phyloP scores from a whole-genome alignment of 257 asterid genomes.

The Solanum chaucha region DNA sequence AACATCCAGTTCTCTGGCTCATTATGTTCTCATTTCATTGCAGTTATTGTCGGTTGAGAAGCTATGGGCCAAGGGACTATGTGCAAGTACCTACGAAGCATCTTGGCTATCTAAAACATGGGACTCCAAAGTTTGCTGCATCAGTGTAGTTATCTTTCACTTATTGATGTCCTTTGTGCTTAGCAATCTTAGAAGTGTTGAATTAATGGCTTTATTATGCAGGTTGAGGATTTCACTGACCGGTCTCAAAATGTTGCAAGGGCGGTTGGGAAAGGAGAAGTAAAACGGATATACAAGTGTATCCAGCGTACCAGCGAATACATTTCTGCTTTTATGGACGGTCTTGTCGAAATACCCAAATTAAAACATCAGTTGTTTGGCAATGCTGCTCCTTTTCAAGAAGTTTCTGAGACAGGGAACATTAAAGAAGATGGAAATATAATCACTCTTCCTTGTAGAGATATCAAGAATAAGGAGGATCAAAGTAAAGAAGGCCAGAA shows the following conservation, averaged over 20 bases:
- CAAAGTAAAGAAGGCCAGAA: neutral
- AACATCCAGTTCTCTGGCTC: neutral
- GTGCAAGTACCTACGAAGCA: conserved; percentile 63
- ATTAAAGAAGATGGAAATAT: neutral
- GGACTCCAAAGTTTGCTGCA: conserved; percentile 67
- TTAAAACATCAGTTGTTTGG: conserved; percentile 53
- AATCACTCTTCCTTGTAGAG: neutral
- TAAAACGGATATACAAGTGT: conserved; percentile 58
- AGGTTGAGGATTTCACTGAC: conserved; percentile 90
- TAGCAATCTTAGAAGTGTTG: neutral
- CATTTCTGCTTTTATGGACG: conserved; percentile 47
- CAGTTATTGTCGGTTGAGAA: conserved; percentile 80
- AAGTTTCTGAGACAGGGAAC: conserved; percentile 9
- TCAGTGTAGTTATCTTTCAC: conserved; percentile 43
- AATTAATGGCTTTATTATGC: conserved; percentile 9
- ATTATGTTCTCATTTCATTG: neutral
- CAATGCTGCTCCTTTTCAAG: conserved; percentile 12
- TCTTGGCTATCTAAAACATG: conserved; percentile 79
- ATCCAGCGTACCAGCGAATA: conserved; percentile 34
- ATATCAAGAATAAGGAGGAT: neutral
- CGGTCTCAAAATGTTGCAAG: conserved; percentile 79
- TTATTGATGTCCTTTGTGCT: neutral
- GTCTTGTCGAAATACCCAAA: conserved; percentile 31
- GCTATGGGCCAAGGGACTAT: conserved; percentile 86
- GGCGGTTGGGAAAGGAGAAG: conserved; percentile 66